Base-by-base conservation (phyloP, 2,329 filamentous ascomycete genomes). In the Penicillium concentricum region DNA sequence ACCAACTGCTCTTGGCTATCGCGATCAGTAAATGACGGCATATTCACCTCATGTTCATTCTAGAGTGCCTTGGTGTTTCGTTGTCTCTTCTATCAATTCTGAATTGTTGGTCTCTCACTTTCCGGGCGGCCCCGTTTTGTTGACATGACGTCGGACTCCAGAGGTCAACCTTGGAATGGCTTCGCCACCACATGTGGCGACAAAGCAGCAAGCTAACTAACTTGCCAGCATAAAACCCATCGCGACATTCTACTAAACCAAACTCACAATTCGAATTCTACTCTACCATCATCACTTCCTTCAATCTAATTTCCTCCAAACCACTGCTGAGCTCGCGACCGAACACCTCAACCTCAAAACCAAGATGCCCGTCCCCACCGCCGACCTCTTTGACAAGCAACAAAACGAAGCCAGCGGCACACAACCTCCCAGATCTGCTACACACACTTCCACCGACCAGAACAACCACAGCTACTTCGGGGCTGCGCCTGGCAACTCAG, bases 301-400 rank as follows among this genome's bases (percentile, higher is more conserved):
- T 2, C 3, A 24, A 6, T 12, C 10, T 18, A 18, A 12, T 5
- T 9, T 18, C 5, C 12, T 24, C 13, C 4, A 48, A 8, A 3
- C 4, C 20, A 28, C 15, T 34, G 6, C 30, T 6, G 8, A 47
- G 18, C 22, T 7, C 9, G 3, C 20, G 22, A 54, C 34, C 18
- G 12, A 47, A 10, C 15, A n/a, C 3, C 9, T 18, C 47, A 20
- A 28, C 18, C 24, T 28, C 24, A 6, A 6, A 4, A 51, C 35
- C 41, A 62, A 51, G 20, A 67, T 67, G 64, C 65, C 65, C 2
- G 54, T 66, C 47, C 65, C 64, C 37, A 64, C 56, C 22, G 58
- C 62, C 39, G 57, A 63, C 5, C 51, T 53, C 32, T 57, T 59
- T 51, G 60, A 66, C 47, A 58, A 56, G 38, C 56, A 64, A 39